Evolutionary conservation across 2,329 filamentous ascomycete species (phyloP).

Genomic region (Phaeosphaeriaceae sp.): DNA sequence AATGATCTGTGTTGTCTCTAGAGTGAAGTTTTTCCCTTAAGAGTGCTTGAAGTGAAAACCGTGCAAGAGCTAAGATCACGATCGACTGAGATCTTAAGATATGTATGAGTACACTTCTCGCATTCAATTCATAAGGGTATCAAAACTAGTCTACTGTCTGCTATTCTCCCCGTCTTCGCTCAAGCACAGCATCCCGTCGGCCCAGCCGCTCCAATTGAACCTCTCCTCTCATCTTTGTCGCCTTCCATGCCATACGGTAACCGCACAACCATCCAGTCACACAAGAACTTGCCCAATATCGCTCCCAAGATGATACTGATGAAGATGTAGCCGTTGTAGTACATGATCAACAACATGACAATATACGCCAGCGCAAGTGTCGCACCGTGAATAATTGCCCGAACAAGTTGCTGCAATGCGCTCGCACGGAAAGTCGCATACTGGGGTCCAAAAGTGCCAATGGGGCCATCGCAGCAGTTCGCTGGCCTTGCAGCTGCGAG

Average conservation of each 20-base stretch:
- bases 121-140: background rate
- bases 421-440: constrained; percentile 59
- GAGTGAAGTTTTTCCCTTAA: too few species aligned
- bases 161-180: background rate
- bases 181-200: constrained; percentile 40
- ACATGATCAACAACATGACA: constrained; percentile 75
- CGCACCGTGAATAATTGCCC: constrained; percentile 71
- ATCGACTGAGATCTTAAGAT: too few species aligned
- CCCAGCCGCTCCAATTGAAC: constrained; percentile 30
- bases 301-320: constrained; percentile 81
- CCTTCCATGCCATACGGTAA: constrained; percentile 30
- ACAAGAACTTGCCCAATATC: constrained; percentile 74
- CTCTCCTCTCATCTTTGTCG: constrained; percentile 32
- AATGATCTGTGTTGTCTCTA: too few species aligned
- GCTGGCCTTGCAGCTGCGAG: constrained; percentile 23
- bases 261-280: constrained; percentile 65
- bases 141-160: background rate
- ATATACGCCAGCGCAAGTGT: constrained; percentile 81
- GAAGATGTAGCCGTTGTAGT: constrained; percentile 75
- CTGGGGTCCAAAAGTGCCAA: constrained; percentile 26
- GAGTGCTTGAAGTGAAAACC: too few species aligned
- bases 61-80: too few species aligned
- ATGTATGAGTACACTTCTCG: background rate
- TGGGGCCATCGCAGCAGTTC: constrained; percentile 35
- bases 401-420: constrained; percentile 68